These are phyloP conservation scores for Lactifluus hygrophoroides DNA, from an alignment of 768 basidiomycete genomes.

Conservation along the genomic window DNA sequence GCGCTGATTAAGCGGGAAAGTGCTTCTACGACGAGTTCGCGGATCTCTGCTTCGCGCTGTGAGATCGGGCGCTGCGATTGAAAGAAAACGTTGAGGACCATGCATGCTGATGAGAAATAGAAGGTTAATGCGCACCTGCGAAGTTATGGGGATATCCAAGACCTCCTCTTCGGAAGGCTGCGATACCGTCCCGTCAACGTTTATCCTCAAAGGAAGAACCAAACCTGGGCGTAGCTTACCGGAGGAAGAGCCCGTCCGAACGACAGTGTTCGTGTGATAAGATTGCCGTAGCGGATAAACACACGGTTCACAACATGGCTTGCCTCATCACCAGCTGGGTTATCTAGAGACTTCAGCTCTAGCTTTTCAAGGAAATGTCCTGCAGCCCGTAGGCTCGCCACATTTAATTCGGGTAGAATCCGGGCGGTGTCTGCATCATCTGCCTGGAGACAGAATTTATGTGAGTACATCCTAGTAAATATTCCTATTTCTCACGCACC, in stretches of 20 bases:
- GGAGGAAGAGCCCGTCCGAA: constrained; percentile 37
- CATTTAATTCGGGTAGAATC: constrained; percentile 59
- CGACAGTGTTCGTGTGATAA: constrained; percentile 55
- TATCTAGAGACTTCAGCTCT: constrained; percentile 52
- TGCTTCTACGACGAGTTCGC: constrained; percentile 71
- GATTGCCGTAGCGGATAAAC: constrained; percentile 68
- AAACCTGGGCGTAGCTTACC: constrained; percentile 16
- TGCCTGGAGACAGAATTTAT: constrained; percentile 20
- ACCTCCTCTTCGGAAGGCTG: constrained; percentile 7
- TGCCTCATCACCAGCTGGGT: constrained; percentile 50
- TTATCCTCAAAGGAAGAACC: background rate
- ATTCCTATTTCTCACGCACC: constrained; percentile 32
- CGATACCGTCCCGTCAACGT: background rate
- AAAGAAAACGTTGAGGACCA: background rate
- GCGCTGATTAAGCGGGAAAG: constrained; percentile 74
- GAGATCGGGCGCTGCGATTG: constrained; percentile 7
- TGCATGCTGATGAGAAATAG: background rate
- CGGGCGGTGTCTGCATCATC: constrained; percentile 31
- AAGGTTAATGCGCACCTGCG: background rate
- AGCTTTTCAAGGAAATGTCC: constrained; percentile 72
- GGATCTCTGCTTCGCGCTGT: constrained; percentile 39
- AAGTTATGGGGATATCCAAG: background rate
- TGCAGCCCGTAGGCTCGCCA: constrained; percentile 61
- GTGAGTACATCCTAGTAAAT: background rate
- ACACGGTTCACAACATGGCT: constrained; percentile 65